Conservation (phyloP, 1,284 basidiomycete genomes). For the Heterobasidion irregulare region DNA sequence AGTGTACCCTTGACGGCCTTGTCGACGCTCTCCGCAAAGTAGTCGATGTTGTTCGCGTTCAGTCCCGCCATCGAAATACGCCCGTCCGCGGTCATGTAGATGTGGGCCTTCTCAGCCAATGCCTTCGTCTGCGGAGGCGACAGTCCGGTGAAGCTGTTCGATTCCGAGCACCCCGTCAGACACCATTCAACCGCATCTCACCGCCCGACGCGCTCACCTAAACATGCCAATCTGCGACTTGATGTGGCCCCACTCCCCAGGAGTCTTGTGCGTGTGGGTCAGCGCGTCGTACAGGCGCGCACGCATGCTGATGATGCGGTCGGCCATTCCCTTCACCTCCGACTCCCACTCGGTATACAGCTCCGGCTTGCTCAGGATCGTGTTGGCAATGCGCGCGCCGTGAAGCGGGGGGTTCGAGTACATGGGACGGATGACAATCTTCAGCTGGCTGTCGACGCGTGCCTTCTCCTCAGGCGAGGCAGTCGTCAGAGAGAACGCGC, state of each 20-base stretch:
- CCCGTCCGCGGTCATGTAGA: conserved; percentile 89
- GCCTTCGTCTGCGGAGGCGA: conserved; percentile 79
- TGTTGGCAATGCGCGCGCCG: conserved; percentile 86
- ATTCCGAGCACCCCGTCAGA: not conserved
- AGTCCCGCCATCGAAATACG: conserved; percentile 96
- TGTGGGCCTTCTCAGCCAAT: conserved; percentile 86
- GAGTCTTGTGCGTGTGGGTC: conserved; percentile 78
- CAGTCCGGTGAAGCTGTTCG: conserved; percentile 68
- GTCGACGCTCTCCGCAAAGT: conserved; percentile 84
- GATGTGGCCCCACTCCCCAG: conserved; percentile 94
- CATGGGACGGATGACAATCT: conserved; percentile 95
- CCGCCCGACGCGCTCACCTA: conserved; percentile 39
- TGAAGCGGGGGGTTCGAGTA: conserved; percentile 98
- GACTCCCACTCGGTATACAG: conserved; percentile 86
- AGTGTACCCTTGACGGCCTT: conserved; percentile 77
- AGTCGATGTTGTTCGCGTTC: conserved; percentile 84
- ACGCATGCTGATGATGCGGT: conserved; percentile 95
- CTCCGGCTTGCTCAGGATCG: conserved; percentile 71
- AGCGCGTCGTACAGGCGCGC: conserved; percentile 77
- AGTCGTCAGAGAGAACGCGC: conserved; percentile 86
- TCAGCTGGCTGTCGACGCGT: conserved; percentile 88
- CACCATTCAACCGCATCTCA: conserved; percentile 7
- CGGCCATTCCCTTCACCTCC: conserved; percentile 94
- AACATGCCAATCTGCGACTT: conserved; percentile 97
- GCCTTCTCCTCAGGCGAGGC: conserved; percentile 76